These are phyloP conservation scores for Forsythia suspensa DNA, from an alignment of 257 asterid species.

Conservation along the genomic window DNA sequence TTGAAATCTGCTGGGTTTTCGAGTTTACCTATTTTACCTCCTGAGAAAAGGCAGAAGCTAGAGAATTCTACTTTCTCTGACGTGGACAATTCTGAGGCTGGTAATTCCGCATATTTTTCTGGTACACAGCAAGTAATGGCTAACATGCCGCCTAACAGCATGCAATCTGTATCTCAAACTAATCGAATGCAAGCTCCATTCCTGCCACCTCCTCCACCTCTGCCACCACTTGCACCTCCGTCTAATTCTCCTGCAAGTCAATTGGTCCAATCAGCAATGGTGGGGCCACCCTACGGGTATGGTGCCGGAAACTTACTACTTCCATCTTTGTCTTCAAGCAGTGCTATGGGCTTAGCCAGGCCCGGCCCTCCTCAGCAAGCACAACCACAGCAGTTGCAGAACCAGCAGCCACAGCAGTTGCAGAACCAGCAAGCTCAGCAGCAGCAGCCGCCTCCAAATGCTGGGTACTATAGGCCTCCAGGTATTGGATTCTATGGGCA, in stretches of 20 bases:
- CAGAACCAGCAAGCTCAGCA: constrained; percentile 12
- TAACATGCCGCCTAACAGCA: constrained; percentile 42
- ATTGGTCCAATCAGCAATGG: constrained; percentile 51
- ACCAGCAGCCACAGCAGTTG: constrained; percentile 34
- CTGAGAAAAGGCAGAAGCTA: constrained; percentile 66
- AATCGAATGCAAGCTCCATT: constrained; percentile 36
- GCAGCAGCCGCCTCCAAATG: constrained; percentile 40
- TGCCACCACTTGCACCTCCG: constrained; percentile 39
- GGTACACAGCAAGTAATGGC: constrained; percentile 43
- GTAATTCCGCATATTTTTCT: constrained; percentile 45
- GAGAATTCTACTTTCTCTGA: constrained; percentile 53
- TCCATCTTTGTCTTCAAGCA: constrained; percentile 41
- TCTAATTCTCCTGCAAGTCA: constrained; percentile 44
- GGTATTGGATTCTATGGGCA: constrained; percentile 89
- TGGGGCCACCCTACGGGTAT: constrained; percentile 53
- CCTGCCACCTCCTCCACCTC: constrained; percentile 39
- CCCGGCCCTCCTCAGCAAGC: constrained; percentile 45
- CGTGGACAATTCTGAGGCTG: constrained; percentile 45
- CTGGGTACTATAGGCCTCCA: constrained; percentile 70
- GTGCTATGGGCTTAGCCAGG: constrained; percentile 45
- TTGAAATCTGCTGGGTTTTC: constrained; percentile 39
- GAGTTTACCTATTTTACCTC: constrained; percentile 37
- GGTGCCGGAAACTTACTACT: constrained; percentile 46
- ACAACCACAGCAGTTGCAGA: constrained; percentile 29
- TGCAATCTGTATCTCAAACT: constrained; percentile 40